Evolutionary conservation across 2,329 filamentous ascomycete genomes (phyloP), one percentile per base, ranked within the genome.

Genomic region (Neonectria magnoliae): DNA sequence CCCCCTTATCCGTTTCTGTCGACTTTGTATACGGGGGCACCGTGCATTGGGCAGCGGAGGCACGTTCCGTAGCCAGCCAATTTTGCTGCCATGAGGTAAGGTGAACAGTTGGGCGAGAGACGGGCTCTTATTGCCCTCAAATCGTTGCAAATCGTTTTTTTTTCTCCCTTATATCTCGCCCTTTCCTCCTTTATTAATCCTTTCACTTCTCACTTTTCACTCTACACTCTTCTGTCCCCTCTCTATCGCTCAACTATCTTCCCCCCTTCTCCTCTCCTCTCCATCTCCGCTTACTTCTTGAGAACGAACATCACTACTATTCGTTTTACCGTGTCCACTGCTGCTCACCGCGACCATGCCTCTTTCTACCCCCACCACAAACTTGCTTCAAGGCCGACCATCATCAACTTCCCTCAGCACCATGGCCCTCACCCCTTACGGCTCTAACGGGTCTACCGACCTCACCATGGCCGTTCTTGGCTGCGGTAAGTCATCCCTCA

Each of bases 391-490:
- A 57, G 38, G n/a, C n/a, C 38, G 38, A 42, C n/a, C 48, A 36
- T 51, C 48, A 14, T 22, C 62, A 64, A 20, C 38, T 42, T 42
- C 38, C 38, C 60, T 67, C 67, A 73, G 60, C 44, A 77, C 76
- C 71, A 71, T 77, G 66, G 74, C 73, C 65, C 72, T 74, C 64
- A 73, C 70, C 44, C 73, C 80, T 62, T 80, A 80, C 62, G 76
- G 78, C 73, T 76, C 78, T 53, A 65, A 60, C 67, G 73, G 71
- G 60, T 71, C 74, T 48, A 73, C 77, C 31, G 83, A 84, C 71
- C 85, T 94, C 69, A 95, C 92, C 69, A 85, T 97, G 81, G 88
- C 93, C 66, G 88, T 96, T 67, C 85, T 97, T 63, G 93, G 93
- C 73, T 96, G 92, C 79, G 93, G 92, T 92, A 85, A 76, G 87